Evolutionary conservation across 129 eudicot species (phyloP).

Genomic region (Heracleum sosnowskyi): DNA sequence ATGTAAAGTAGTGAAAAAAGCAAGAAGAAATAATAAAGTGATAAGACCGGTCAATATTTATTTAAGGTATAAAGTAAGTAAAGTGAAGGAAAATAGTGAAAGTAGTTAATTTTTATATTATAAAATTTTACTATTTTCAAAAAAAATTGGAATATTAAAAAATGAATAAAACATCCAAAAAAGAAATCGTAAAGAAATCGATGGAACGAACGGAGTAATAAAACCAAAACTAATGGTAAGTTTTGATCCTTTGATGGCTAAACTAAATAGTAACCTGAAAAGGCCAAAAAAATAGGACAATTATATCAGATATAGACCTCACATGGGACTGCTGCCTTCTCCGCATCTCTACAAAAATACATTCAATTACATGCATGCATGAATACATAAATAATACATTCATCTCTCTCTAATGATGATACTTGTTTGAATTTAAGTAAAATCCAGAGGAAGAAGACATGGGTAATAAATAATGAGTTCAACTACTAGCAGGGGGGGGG

Average conservation of each 20-base stretch:
- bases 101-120: no score
- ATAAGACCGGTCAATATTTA: no score
- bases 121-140: no score
- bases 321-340: slow-evolving; percentile 3
- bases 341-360: neutral
- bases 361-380: neutral
- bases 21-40: no score
- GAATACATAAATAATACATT: neutral
- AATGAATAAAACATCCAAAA: no score
- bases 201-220: no score
- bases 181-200: no score
- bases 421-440: neutral
- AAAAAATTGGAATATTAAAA: no score
- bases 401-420: neutral
- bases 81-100: no score
- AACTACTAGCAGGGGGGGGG: neutral
- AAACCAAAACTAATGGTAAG: neutral
- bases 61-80: no score
- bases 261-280: neutral
- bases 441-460: slow-evolving; percentile 15
- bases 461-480: slow-evolving; percentile 9
- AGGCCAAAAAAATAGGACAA: neutral
- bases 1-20: no score
- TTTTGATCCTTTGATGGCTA: neutral
- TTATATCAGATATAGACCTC: slow-evolving; percentile 4